Percentiles rank a stretch among this genome's conserved stretches.
Conservation (phyloP, 2,329 filamentous ascomycete species). For the Monascus ruber region DNA sequence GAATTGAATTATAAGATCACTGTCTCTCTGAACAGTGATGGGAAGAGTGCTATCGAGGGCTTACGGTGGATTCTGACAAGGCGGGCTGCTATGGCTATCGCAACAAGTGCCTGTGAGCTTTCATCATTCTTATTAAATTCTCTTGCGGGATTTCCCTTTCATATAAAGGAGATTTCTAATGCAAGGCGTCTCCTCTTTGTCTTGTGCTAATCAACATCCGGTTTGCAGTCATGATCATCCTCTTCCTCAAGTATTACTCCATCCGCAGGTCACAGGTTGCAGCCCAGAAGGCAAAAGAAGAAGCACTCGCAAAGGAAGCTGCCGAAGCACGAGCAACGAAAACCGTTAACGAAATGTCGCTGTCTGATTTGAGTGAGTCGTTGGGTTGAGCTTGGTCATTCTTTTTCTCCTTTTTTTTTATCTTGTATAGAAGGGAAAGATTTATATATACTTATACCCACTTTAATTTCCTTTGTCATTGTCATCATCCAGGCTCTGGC, state of each 20-base stretch:
- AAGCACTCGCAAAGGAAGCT: slow-evolving; percentile 5
- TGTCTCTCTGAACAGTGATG: slow-evolving; percentile 76
- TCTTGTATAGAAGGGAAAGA: too few relatives aligned
- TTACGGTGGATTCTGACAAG: slow-evolving; percentile 73
- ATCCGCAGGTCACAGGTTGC: slow-evolving; percentile 25
- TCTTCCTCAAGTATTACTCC: slow-evolving; percentile 35
- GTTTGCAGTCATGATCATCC: slow-evolving; percentile 36
- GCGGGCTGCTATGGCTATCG: slow-evolving; percentile 51
- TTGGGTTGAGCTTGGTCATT: slow-evolving; percentile 12
- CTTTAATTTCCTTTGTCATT: too few relatives aligned
- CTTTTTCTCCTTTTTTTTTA: too few relatives aligned
- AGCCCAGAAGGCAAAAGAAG: slow-evolving; percentile 21
- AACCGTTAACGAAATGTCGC: slow-evolving; percentile 3
- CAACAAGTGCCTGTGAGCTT: slow-evolving; percentile 36
- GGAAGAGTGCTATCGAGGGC: slow-evolving; percentile 82
- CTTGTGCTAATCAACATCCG: slow-evolving; percentile 10
- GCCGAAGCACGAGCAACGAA: slow-evolving; percentile 5
- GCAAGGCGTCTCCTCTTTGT: background rate
- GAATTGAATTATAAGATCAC: slow-evolving; percentile 96
- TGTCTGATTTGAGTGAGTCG: slow-evolving; percentile 18
- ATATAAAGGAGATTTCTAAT: background rate
- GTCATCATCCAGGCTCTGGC: too few relatives aligned
- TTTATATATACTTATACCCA: too few relatives aligned
- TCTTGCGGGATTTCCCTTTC: too few relatives aligned
- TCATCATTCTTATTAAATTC: background rate